Evolutionary conservation across 805 yeast species (phyloP).

Genomic region (Starmerella powellii): DNA sequence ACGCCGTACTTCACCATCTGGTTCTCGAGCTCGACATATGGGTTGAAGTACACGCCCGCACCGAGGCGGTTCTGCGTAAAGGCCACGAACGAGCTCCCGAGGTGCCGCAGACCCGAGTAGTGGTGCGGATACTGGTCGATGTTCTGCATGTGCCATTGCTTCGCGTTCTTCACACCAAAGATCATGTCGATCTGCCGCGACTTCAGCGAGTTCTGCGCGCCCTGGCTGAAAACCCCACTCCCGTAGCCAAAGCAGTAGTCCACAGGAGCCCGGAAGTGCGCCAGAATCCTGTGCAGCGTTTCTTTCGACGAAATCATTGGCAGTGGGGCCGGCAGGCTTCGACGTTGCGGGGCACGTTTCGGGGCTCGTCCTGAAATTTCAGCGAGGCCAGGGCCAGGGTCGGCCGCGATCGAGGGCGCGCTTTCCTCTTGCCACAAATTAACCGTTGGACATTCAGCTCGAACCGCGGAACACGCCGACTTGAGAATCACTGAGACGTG

Average conservation of each 20-base stretch:
- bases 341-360: too few relatives aligned
- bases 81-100: slow-evolving; percentile 50
- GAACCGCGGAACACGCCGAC: too few relatives aligned
- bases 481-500: too few relatives aligned
- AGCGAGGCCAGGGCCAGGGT: not conserved
- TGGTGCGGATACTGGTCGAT: slow-evolving; percentile 56
- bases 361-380: not conserved
- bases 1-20: slow-evolving; percentile 74
- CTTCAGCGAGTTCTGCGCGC: slow-evolving; percentile 31
- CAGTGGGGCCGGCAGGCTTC: too few relatives aligned
- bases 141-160: slow-evolving; percentile 67
- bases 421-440: too few relatives aligned
- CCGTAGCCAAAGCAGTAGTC: slow-evolving; percentile 87
- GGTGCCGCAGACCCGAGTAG: slow-evolving; percentile 53
- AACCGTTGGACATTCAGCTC: too few relatives aligned
- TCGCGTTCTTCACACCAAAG: slow-evolving; percentile 63
- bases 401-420: not conserved
- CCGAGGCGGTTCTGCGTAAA: slow-evolving; percentile 51
- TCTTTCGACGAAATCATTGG: slow-evolving; percentile 12
- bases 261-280: slow-evolving; percentile 58
- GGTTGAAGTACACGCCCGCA: slow-evolving; percentile 90
- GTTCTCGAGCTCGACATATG: slow-evolving; percentile 58
- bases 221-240: slow-evolving; percentile 81
- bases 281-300: slow-evolving; percentile 36
- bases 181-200: slow-evolving; percentile 69